A percentile compares a stretch with the other conserved stretches of the same genome.
These are phyloP conservation scores for Keithomyces neogunnii DNA, from an alignment of 2,329 filamentous ascomycete species.

Conservation along the genomic window DNA sequence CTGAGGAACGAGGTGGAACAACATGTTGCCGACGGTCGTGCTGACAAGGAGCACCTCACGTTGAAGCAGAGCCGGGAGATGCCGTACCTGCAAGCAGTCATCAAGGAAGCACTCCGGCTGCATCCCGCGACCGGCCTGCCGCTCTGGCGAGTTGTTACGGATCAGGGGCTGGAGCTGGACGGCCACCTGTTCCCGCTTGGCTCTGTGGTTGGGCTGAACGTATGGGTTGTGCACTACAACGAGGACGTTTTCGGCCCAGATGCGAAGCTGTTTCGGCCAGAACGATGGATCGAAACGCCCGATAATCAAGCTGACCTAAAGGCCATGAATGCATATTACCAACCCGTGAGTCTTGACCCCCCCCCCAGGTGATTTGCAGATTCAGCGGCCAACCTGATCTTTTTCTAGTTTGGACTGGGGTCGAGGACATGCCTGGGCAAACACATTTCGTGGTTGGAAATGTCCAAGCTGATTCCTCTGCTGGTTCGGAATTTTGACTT, in stretches of 20 bases:
- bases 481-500: conserved; percentile 26
- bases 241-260: conserved; percentile 21
- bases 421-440: conserved; percentile 33
- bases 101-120: conserved; percentile 45
- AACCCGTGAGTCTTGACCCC: conserved; percentile 14
- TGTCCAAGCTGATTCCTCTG: conserved; percentile 32
- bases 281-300: conserved; percentile 28
- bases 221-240: conserved; percentile 26
- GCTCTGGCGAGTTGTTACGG: conserved; percentile 37
- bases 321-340: conserved; percentile 20
- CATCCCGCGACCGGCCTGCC: conserved; percentile 39
- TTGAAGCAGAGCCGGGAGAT: conserved; percentile 35
- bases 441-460: conserved; percentile 33
- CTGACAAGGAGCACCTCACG: conserved; percentile 10
- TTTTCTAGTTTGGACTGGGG: conserved; percentile 27
- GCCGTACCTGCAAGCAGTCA: conserved; percentile 44
- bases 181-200: conserved; percentile 21
- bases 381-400: not conserved
- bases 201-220: conserved; percentile 25
- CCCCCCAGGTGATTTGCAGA: too few species aligned
- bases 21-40: not conserved
- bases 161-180: conserved; percentile 31
- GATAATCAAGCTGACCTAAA: conserved; percentile 12
- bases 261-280: conserved; percentile 27
- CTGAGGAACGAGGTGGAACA: conserved; percentile 16